Evolutionary conservation across 1,139 yeast genomes (phyloP).

Genomic region (Oligophagozyma castellii): DNA sequence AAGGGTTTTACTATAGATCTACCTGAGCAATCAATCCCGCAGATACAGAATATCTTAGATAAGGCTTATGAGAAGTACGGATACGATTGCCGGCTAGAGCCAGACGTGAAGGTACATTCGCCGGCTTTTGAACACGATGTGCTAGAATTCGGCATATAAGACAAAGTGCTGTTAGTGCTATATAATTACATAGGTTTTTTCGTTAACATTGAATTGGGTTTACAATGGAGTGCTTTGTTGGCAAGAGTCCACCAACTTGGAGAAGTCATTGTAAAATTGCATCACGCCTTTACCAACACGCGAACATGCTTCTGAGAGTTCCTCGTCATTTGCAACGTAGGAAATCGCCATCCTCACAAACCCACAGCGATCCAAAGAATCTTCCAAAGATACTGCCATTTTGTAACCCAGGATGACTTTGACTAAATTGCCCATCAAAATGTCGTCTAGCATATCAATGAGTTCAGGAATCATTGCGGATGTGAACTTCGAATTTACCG

Average conservation of each 20-base stretch:
- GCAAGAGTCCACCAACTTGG: no score
- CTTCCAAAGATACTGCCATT: constrained; percentile 33
- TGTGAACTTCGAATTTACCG: constrained; percentile 1
- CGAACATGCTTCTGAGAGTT: constrained; percentile 34
- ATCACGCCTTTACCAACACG: constrained; percentile 35
- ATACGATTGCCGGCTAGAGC: constrained; percentile 8
- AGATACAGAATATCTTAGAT: constrained; percentile 14
- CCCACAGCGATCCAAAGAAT: constrained; percentile 25
- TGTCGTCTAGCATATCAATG: constrained; percentile 15
- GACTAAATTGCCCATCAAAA: constrained; percentile 29
- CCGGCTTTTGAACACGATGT: no score
- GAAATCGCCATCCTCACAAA: constrained; percentile 45
- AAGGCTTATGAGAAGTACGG: constrained; percentile 15
- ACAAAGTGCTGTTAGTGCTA: background rate
- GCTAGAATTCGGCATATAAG: background rate
- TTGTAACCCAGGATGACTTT: constrained; percentile 37
- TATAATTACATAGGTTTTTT: background rate
- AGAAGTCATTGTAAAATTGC: constrained; percentile 28
- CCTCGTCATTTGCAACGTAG: constrained; percentile 33
- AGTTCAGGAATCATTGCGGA: constrained; percentile 31
- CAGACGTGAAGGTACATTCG: constrained; percentile 15
- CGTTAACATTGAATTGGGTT: background rate
- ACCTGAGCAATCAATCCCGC: constrained; percentile 17
- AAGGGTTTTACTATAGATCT: constrained; percentile 29
- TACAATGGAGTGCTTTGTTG: background rate